Conservation (phyloP, 31 red algal genomes). For the Asparagopsis taxiformis region DNA sequence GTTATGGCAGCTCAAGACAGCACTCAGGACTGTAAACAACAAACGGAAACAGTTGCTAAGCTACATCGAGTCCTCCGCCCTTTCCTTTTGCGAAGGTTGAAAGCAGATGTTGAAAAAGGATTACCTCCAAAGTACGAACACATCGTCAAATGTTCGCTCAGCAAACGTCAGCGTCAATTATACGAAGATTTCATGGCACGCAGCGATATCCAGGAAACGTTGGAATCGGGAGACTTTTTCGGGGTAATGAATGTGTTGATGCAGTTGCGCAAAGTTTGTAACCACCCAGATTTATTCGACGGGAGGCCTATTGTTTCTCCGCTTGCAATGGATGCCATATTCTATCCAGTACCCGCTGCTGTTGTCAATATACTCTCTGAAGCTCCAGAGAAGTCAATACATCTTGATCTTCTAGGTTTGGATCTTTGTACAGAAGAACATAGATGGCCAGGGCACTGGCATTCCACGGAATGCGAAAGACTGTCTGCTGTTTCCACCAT, state of each 20-base stretch:
- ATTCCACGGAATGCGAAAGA: conserved; percentile 23
- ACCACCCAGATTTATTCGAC: conserved; percentile 99
- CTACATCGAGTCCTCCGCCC: conserved; percentile 92
- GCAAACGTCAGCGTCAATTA: conserved; percentile 87
- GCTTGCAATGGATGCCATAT: conserved; percentile 41
- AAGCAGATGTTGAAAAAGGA: conserved; percentile 88
- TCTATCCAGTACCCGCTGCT: conserved; percentile 55
- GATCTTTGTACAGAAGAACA: conserved; percentile 42
- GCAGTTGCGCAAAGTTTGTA: conserved; percentile 99
- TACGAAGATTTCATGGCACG: conserved; percentile 97
- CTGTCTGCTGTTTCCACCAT: conserved; percentile 34
- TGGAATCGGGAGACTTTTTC: conserved; percentile 80
- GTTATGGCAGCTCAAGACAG: conserved; percentile 26
- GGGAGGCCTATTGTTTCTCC: conserved; percentile 80
- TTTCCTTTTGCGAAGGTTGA: conserved; percentile 92
- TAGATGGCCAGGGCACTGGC: conserved; percentile 32
- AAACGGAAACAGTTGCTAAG: conserved; percentile 47
- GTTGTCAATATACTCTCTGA: conserved; percentile 13
- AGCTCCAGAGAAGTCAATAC: conserved; percentile 10
- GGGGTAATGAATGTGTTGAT: conserved; percentile 97
- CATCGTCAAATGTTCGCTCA: conserved; percentile 68
- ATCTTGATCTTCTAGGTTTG: conserved; percentile 29
- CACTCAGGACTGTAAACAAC: not conserved
- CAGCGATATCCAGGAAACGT: conserved; percentile 59
- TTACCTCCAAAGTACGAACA: conserved; percentile 95